Conservation (phyloP, 1,139 yeast genomes). For the Ogataea hybrid region DNA sequence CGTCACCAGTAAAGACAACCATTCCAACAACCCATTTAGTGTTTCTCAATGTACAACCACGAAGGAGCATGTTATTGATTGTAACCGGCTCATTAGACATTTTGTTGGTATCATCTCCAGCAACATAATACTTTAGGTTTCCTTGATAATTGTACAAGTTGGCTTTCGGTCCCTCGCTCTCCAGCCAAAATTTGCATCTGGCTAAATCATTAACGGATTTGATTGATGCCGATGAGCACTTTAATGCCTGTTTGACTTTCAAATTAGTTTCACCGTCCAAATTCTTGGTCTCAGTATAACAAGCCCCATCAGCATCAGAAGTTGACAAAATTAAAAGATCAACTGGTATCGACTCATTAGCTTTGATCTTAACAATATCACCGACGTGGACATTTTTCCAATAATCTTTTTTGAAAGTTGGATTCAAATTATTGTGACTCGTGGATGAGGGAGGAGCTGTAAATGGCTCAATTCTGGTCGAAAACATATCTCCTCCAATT, state of each 20-base stretch:
- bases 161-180: constrained; percentile 88
- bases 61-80: constrained; percentile 73
- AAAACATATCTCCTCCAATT: constrained; percentile 11
- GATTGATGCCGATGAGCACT: constrained; percentile 55
- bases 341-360: constrained; percentile 93
- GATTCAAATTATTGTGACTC: constrained; percentile 18
- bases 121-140: constrained; percentile 61
- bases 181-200: constrained; percentile 76
- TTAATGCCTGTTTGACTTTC: constrained; percentile 73
- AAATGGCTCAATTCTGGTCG: constrained; percentile 25
- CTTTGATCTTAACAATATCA: constrained; percentile 78
- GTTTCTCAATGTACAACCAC: constrained; percentile 92
- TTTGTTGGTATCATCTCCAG: constrained; percentile 39
- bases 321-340: constrained; percentile 79
- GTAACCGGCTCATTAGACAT: constrained; percentile 65
- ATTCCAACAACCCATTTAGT: constrained; percentile 93
- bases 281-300: constrained; percentile 92
- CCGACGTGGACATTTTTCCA: constrained; percentile 95
- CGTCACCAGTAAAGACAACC: constrained; percentile 86
- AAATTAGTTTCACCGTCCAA: constrained; percentile 96
- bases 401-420: constrained; percentile 58
- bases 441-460: constrained; percentile 23
- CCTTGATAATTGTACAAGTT: constrained; percentile 86
- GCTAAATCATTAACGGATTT: constrained; percentile 56
- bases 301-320: constrained; percentile 85